Percentiles rank a stretch among this genome's conserved stretches.
Conservation (phyloP, 441 rosid species). For the Arabidopsis hybrid region DNA sequence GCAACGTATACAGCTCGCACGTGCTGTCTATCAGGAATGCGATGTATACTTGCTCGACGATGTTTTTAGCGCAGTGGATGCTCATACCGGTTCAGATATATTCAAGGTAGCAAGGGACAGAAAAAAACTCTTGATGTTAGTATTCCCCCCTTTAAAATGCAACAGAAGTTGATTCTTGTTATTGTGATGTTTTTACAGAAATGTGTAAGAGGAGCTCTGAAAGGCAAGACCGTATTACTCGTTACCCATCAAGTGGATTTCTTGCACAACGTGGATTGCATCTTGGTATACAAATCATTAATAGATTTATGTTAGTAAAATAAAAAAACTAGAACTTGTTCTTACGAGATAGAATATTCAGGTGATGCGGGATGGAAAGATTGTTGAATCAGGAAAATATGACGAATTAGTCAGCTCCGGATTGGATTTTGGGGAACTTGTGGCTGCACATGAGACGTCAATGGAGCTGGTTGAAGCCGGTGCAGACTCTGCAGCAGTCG, state of each 20-base stretch:
- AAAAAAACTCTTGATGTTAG: neutral
- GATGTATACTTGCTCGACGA: conserved; percentile 89
- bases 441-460: conserved; percentile 80
- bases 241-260: conserved; percentile 95
- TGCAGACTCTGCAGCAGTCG: conserved; percentile 25
- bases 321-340: neutral
- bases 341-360: conserved; percentile 31
- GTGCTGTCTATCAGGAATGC: conserved; percentile 87
- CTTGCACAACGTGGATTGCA: conserved; percentile 80
- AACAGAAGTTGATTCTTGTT: conserved; percentile 17
- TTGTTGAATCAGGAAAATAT: conserved; percentile 82
- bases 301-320: neutral
- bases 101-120: conserved; percentile 60
- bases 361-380: conserved; percentile 87
- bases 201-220: conserved; percentile 83
- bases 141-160: neutral
- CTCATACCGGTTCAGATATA: conserved; percentile 88
- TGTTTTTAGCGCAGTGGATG: conserved; percentile 93
- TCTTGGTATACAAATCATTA: conserved; percentile 50
- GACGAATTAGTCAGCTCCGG: conserved; percentile 59
- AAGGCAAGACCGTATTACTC: conserved; percentile 75
- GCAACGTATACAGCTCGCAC: conserved; percentile 86
- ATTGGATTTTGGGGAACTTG: conserved; percentile 72
- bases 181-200: conserved; percentile 51
- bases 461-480: conserved; percentile 77